Evolutionary conservation across 1,284 basidiomycete genomes (phyloP), one percentile per base, ranked within the genome.

Genomic region (Chondrostereum purpureum): DNA sequence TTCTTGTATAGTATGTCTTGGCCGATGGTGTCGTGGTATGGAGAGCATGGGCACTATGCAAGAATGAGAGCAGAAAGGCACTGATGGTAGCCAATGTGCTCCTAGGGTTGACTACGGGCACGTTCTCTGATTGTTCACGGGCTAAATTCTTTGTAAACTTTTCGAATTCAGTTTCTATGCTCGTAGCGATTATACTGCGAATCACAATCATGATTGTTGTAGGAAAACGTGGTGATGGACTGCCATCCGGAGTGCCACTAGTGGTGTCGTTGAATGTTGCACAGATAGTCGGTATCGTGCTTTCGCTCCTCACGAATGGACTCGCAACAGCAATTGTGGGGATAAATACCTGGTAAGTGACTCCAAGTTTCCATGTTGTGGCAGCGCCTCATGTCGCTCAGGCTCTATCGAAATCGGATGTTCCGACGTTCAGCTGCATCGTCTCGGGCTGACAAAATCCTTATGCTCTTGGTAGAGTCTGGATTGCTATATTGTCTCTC

Each of bases 1-100:
- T 19, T 8, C 4, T 1, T 17, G 5, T 39, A 6, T 23, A 58
- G 56, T 58, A 58, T 36, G 48, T 49, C 4, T 39, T 56, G 17
- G 53, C 54, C 10, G 56, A 58, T 31, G 53, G 47, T 6, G 53
- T 58, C 1, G 56, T 58, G 1, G 46, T 58, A 2, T 58, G 56
- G 55, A 46, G 56, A 16, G 56, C 55, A 14, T 55, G 56, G 54
- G 45, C 55, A 8, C 43, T 58, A 18, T 56, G 54, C 33, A 22
- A 39, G 5, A 43, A 42, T 3, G 47, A 58, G 17, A 46, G 46
- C 16, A 41, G 47, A n/a, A 50, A 48, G 39, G 45, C 42, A 4
- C 33, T 58, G 4, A 48, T 37, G 43, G 42, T 55, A 24, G 38
- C 55, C 2, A 42, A 50, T 0, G 40, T 43, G 18, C 50, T 58